phyloP scores from a whole-genome alignment of 768 basidiomycete species.

The Scleroderma citrinum region DNA sequence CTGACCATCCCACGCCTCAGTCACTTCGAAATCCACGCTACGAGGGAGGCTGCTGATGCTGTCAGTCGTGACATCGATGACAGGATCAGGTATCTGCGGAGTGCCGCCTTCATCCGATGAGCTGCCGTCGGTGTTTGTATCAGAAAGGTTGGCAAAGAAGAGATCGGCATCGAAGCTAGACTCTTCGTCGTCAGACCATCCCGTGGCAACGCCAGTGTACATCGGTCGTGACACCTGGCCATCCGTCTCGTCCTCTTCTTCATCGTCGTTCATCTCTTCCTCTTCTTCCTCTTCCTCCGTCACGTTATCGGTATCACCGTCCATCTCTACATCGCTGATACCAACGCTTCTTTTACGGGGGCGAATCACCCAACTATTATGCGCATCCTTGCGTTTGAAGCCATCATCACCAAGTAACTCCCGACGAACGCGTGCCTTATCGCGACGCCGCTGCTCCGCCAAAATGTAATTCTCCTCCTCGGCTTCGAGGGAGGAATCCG shows the following conservation, averaged over 20 bases:
- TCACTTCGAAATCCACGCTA: slow-evolving; percentile 48
- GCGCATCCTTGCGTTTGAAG: slow-evolving; percentile 34
- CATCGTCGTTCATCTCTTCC: slow-evolving; percentile 33
- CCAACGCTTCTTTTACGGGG: slow-evolving; percentile 69
- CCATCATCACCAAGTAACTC: slow-evolving; percentile 53
- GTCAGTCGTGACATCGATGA: slow-evolving; percentile 16
- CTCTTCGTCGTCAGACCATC: slow-evolving; percentile 78
- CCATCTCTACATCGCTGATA: slow-evolving; percentile 57
- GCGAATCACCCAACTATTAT: slow-evolving; percentile 62
- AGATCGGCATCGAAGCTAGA: slow-evolving; percentile 78
- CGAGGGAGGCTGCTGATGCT: slow-evolving; percentile 35
- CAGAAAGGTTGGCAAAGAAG: slow-evolving; percentile 76
- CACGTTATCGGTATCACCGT: slow-evolving; percentile 50
- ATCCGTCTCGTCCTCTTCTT: slow-evolving; percentile 44
- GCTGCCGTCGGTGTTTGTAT: slow-evolving; percentile 36
- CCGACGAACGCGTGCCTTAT: slow-evolving; percentile 50
- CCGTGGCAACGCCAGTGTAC: slow-evolving; percentile 63
- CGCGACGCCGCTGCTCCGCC: slow-evolving; percentile 39
- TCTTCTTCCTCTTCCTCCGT: slow-evolving; percentile 53
- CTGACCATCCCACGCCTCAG: slow-evolving; percentile 71
- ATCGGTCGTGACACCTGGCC: slow-evolving; percentile 31
- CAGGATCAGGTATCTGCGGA: slow-evolving; percentile 31
- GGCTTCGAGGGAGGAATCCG: slow-evolving; percentile 51
- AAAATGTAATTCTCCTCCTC: slow-evolving; percentile 61
- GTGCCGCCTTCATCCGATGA: slow-evolving; percentile 41